phyloP scores from a whole-genome alignment of 169 alveolate species.

The Plasmodium relictum region DNA sequence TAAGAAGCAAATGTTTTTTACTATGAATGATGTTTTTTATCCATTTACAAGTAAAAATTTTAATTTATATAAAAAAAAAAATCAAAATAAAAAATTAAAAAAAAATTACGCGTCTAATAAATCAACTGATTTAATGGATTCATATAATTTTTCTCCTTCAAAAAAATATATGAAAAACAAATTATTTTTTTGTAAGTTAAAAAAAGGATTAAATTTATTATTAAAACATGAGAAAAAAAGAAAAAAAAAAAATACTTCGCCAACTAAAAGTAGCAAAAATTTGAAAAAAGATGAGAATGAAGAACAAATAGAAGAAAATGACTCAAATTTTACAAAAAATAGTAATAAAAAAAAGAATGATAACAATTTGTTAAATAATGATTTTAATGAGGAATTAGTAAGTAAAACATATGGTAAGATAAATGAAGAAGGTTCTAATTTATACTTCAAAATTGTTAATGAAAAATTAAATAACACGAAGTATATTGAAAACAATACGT shows the following conservation, averaged over 20 bases:
- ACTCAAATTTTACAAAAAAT: not conserved
- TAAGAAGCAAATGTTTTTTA: conserved; percentile 29
- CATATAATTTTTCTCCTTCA: conserved; percentile 8
- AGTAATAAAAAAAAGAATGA: not conserved
- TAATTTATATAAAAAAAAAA: conserved; percentile 26
- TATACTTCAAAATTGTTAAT: no score
- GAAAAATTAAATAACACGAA: not conserved
- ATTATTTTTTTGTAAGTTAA: conserved; percentile 21
- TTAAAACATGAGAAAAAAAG: conserved; percentile 54
- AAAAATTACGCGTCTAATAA: not conserved
- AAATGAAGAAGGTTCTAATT: not conserved
- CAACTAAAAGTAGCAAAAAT: not conserved
- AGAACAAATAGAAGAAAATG: not conserved
- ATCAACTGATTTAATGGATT: conserved; percentile 7
- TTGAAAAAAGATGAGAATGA: not conserved
- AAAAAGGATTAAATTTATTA: conserved; percentile 40
- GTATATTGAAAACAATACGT: not conserved
- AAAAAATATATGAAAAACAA: conserved; percentile 39
- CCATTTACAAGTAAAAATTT: conserved; percentile 37
- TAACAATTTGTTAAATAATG: not conserved
- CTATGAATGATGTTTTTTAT: conserved; percentile 52
- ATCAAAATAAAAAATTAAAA: conserved; percentile 24
- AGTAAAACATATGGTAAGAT: not conserved
- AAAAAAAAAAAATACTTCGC: conserved; percentile 8
- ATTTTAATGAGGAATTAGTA: not conserved